Evolutionary conservation across 176 grass and related monocot species (phyloP), one percentile per base, ranked within the genome.

Genomic region (Chrysopogon serrulatus): DNA sequence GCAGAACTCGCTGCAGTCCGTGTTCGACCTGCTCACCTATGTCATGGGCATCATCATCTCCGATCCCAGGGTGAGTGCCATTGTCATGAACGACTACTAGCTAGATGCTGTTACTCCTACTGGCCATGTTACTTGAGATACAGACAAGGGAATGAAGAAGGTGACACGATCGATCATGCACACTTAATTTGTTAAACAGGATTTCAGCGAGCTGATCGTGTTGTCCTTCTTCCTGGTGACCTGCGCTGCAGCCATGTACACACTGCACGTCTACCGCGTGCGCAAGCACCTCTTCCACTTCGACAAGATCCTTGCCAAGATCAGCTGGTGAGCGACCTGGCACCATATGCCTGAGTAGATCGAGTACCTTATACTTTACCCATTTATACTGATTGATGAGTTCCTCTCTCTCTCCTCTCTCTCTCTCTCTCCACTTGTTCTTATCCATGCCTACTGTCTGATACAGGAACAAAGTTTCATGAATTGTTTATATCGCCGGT

Each of bases 1-100:
- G 24, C 95, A 98, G 74, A 98, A 88, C 72, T 98, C 95, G 26
- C 82, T 98, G 61, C 95, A 98, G 63, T 98, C 95, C 59, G 81
- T 90, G 70, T 89, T 98, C 83, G 95, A 98, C 47, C 80, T 98
- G 72, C 88, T 98, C 31, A 93, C 92, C 41, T 98, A 95, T 85
- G 57, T 93, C 79, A 95, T 98, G 95, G 95, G 92, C 61, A 87
- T 95, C 81, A 83, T 98, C 68, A 82, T 98, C 77, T 98, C 95
- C n/a, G 91, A 98, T 45, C 95, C 95, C 13, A 88, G 80, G 92
- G 95, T 98, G 56, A 18, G 76, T 41, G 15, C 10, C 13, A 6
- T 0, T 27, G 8, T n/a, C n/a, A n/a, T n/a, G n/a, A n/a, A n/a
- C n/a, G n/a, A 30, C 28, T 61, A 28, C 57, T 32, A 32, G n/a